These are phyloP conservation scores for Saccharum officinarum DNA, from an alignment of 176 grass and related monocot genomes.

Conservation along the genomic window DNA sequence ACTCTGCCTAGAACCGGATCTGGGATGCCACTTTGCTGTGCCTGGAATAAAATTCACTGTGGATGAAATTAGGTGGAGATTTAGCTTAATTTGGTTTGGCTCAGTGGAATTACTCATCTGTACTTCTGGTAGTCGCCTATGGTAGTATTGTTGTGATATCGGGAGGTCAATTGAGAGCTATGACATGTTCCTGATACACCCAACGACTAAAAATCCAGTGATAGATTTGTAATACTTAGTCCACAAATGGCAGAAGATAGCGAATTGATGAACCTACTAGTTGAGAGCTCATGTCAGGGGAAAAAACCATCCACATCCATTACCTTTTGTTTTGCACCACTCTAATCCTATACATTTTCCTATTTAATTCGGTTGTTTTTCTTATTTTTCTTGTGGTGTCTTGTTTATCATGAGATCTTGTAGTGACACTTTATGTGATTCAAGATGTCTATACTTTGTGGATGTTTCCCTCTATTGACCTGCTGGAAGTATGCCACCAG, in stretches of 20 bases:
- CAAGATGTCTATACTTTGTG: no score
- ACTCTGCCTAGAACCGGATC: neutral
- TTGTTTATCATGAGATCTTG: no score
- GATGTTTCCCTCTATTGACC: neutral
- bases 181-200: neutral
- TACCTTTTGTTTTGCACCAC: neutral
- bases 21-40: neutral
- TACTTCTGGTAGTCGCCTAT: no score
- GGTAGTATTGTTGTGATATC: neutral
- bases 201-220: neutral
- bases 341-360: neutral
- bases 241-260: neutral
- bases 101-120: neutral
- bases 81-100: constrained; percentile 17
- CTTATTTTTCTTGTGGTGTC: no score
- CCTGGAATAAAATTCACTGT: neutral
- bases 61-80: neutral
- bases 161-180: neutral
- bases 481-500: neutral
- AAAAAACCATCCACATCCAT: neutral
- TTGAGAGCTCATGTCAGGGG: neutral
- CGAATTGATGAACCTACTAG: neutral
- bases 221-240: no score
- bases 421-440: no score
- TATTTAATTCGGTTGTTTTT: neutral